A percentile compares a stretch with the other conserved stretches of the same genome.
Conservation (phyloP, 2,329 filamentous ascomycete species). For the Leptographium wingfieldii region DNA sequence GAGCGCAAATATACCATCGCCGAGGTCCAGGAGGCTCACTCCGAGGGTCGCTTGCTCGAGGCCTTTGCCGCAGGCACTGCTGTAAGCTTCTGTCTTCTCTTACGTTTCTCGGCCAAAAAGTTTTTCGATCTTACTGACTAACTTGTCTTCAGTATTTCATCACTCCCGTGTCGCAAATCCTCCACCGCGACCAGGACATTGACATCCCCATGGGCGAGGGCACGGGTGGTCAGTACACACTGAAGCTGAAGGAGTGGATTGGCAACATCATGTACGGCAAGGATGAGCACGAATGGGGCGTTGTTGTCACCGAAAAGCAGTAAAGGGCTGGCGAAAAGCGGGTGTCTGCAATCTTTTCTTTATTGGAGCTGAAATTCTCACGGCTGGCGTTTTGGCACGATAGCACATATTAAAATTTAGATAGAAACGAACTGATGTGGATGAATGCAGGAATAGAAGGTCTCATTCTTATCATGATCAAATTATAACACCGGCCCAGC, state of each 20-base stretch:
- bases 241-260: constrained; percentile 53
- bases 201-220: constrained; percentile 45
- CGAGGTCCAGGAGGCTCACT: constrained; percentile 59
- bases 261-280: constrained; percentile 64
- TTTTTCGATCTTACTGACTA: constrained; percentile 3
- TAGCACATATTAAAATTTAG: background rate
- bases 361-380: background rate
- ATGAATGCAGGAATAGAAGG: no score
- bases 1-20: constrained; percentile 74
- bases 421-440: background rate
- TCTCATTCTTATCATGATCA: background rate
- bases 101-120: background rate
- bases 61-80: constrained; percentile 82
- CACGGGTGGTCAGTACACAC: constrained; percentile 42
- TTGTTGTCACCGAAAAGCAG: constrained; percentile 47
- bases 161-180: constrained; percentile 53
- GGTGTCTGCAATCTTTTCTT: background rate
- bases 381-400: background rate
- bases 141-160: constrained; percentile 48
- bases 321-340: background rate
- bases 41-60: constrained; percentile 69
- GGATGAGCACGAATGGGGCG: constrained; percentile 55
- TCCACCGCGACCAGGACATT: constrained; percentile 53
- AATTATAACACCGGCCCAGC: background rate
- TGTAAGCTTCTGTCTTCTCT: constrained; percentile 41